A percentile compares a stretch with the other conserved stretches of the same genome.
These are phyloP conservation scores for Aspergillus arachidicola DNA, from an alignment of 2,329 filamentous ascomycete genomes.

Conservation along the genomic window DNA sequence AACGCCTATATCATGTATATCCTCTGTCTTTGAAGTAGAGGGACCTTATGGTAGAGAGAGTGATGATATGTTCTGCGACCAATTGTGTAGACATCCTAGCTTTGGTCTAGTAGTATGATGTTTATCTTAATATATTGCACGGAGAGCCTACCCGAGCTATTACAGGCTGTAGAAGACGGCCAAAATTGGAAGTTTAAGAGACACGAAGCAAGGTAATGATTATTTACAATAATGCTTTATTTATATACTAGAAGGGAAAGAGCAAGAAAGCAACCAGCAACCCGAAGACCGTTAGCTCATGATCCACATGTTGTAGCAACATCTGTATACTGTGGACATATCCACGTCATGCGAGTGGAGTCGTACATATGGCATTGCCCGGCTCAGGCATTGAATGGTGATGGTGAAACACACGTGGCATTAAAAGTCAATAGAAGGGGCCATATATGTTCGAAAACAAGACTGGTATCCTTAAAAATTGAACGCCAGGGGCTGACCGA, in stretches of 20 bases:
- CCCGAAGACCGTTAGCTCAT: neutral
- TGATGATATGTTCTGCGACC: slow-evolving; percentile 14
- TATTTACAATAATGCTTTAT: neutral
- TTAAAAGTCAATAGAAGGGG: neutral
- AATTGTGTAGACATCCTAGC: neutral
- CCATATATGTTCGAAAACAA: neutral
- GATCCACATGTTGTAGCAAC: neutral
- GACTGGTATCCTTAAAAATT: neutral
- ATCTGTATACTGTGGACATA: neutral
- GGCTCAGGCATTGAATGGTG: neutral
- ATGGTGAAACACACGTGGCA: neutral
- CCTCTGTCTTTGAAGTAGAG: neutral
- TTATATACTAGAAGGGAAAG: neutral
- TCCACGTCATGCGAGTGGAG: neutral
- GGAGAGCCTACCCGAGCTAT: neutral
- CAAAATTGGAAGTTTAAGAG: neutral
- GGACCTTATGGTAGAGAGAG: neutral
- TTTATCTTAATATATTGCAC: neutral
- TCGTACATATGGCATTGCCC: neutral
- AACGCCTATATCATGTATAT: neutral
- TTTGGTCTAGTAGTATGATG: neutral
- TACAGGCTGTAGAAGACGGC: neutral
- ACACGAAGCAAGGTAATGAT: neutral
- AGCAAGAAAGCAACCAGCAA: neutral
- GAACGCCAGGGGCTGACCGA: neutral